These are phyloP conservation scores for Taphrina pruni DNA, from an alignment of 1,139 yeast genomes.

Conservation along the genomic window DNA sequence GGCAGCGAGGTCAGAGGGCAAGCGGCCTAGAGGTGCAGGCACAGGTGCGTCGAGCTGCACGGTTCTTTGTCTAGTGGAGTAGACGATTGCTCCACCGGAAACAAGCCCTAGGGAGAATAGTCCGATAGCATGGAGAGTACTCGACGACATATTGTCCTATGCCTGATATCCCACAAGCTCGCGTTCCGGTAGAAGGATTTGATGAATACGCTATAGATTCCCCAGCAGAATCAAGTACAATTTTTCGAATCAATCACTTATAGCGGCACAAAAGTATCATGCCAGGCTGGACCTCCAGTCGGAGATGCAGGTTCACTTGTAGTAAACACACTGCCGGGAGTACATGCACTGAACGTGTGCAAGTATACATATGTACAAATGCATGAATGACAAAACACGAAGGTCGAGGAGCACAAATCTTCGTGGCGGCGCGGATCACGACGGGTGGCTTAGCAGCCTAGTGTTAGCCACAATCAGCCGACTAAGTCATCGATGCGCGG, in stretches of 20 bases:
- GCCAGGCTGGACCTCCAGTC: too few species aligned
- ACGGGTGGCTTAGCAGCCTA: not conserved
- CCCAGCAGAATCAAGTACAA: too few species aligned
- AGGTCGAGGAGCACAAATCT: not conserved
- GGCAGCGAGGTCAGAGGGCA: constrained; percentile 17
- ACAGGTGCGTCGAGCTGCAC: constrained; percentile 5
- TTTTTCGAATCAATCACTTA: too few species aligned
- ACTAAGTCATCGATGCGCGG: not conserved
- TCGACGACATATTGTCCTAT: not conserved
- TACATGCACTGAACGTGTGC: too few species aligned
- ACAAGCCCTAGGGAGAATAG: constrained; percentile 28
- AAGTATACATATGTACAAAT: too few species aligned
- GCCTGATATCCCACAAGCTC: not conserved
- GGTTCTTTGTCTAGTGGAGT: constrained; percentile 13
- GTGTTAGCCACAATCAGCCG: constrained; percentile 3
- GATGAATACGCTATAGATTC: too few species aligned
- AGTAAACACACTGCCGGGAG: too few species aligned
- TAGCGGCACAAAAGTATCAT: too few species aligned
- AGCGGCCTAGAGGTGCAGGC: constrained; percentile 3
- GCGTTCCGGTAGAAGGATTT: too few species aligned
- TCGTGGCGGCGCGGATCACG: not conserved
- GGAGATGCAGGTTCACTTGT: too few species aligned
- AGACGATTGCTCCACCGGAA: constrained; percentile 36
- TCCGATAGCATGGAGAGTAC: constrained; percentile 27
- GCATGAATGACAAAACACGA: not conserved